Conservation (phyloP, 805 yeast genomes). For the Starmerella floricola region DNA sequence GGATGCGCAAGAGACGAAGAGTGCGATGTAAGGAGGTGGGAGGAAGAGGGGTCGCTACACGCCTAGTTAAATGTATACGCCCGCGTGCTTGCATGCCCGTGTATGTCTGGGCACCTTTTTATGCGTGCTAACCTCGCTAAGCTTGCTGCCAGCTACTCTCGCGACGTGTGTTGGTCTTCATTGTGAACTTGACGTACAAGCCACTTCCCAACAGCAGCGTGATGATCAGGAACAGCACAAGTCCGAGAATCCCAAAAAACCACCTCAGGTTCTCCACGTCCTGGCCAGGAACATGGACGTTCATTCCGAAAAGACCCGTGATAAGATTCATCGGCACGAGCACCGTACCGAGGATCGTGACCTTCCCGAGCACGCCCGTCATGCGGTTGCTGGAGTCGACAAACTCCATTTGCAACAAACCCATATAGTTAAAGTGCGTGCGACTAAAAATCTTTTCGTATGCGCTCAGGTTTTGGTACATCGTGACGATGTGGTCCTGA, state of each 20-base stretch:
- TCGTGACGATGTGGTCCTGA: conserved; percentile 91
- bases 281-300: conserved; percentile 74
- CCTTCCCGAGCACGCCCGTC: conserved; percentile 77
- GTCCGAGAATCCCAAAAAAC: conserved; percentile 58
- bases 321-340: conserved; percentile 80
- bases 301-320: conserved; percentile 94
- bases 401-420: conserved; percentile 87
- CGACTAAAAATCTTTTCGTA: conserved; percentile 89
- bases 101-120: no score
- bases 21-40: no score
- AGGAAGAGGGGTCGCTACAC: no score
- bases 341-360: conserved; percentile 80
- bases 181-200: conserved; percentile 11
- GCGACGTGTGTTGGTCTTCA: neutral
- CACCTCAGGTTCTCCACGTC: conserved; percentile 39
- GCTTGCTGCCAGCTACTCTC: neutral
- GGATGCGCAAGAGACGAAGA: no score
- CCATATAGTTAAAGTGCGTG: conserved; percentile 83
- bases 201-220: conserved; percentile 33
- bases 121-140: no score
- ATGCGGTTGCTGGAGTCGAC: conserved; percentile 75
- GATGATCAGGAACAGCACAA: conserved; percentile 35
- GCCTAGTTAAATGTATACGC: no score
- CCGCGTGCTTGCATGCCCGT: no score
- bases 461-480: conserved; percentile 80